phyloP scores from a whole-genome alignment of 2,329 filamentous ascomycete genomes.

The Cercospora canescens region DNA sequence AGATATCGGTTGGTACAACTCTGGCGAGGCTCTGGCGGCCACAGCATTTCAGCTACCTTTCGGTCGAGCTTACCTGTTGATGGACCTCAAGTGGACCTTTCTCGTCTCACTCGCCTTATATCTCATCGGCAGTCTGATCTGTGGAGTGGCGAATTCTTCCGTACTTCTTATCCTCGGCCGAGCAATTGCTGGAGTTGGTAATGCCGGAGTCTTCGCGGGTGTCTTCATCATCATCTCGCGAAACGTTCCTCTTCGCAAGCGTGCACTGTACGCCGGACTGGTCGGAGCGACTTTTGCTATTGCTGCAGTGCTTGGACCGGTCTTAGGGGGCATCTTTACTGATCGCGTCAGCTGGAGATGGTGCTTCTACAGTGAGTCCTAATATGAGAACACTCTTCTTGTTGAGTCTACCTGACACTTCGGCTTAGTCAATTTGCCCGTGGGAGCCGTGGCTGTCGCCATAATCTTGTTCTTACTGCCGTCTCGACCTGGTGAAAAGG shows the following conservation, averaged over 20 bases:
- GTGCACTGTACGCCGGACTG: constrained; percentile 21
- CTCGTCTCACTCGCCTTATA: constrained; percentile 43
- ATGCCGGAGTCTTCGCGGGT: constrained; percentile 52
- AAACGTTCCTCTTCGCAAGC: constrained; percentile 21
- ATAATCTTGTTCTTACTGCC: constrained; percentile 30
- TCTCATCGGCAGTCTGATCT: constrained; percentile 51
- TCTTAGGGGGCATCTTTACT: constrained; percentile 54
- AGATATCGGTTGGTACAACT: constrained; percentile 52
- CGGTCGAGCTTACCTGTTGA: constrained; percentile 44
- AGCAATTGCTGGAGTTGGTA: constrained; percentile 54
- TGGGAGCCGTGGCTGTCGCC: constrained; percentile 40
- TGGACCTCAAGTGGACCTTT: constrained; percentile 46
- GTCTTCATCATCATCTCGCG: constrained; percentile 32
- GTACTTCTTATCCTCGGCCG: constrained; percentile 54
- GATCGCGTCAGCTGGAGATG: constrained; percentile 52
- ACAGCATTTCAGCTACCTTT: constrained; percentile 45
- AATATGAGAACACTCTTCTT: constrained; percentile 38
- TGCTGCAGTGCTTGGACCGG: constrained; percentile 49
- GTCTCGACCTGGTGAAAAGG: constrained; percentile 30
- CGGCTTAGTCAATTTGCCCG: constrained; percentile 48
- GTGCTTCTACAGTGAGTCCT: constrained; percentile 46
- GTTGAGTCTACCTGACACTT: constrained; percentile 34
- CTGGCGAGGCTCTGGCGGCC: constrained; percentile 45
- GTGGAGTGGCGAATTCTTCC: constrained; percentile 50
- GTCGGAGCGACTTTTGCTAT: constrained; percentile 47